A percentile compares a stretch with the other conserved stretches of the same genome.
Evolutionary conservation across 306 rosid genomes (phyloP).

Genomic region (Elaeagnus macrophylla): DNA sequence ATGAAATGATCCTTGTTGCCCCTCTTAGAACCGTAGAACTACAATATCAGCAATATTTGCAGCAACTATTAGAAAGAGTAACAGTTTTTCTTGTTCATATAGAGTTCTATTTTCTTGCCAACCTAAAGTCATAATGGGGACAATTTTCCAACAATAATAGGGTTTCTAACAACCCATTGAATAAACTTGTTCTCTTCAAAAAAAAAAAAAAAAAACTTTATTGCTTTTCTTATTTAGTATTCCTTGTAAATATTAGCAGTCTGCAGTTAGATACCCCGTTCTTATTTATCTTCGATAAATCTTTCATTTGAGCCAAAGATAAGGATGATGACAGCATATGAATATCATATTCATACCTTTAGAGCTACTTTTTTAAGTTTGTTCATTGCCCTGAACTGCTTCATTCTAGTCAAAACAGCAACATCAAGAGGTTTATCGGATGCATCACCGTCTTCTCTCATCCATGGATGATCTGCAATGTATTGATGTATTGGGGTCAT

Average conservation of each 20-base stretch:
- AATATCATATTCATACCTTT: slow-evolving; percentile 42
- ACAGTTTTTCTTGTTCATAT: neutral
- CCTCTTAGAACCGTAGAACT: neutral
- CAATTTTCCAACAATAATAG: too few species aligned
- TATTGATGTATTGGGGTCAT: too few species aligned
- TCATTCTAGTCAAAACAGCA: slow-evolving; percentile 87
- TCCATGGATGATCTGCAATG: slow-evolving; percentile 84
- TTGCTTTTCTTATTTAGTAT: too few species aligned
- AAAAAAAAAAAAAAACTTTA: too few species aligned
- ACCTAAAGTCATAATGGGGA: neutral
- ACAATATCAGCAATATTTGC: slow-evolving; percentile 1
- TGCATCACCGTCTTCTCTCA: slow-evolving; percentile 91
- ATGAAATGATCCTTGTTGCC: neutral
- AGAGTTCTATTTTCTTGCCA: neutral
- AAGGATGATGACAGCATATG: slow-evolving; percentile 3
- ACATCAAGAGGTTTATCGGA: slow-evolving; percentile 91
- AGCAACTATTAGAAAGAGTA: neutral
- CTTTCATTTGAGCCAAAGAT: slow-evolving; percentile 4
- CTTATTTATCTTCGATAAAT: neutral
- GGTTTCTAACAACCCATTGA: too few species aligned
- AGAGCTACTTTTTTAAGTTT: slow-evolving; percentile 92
- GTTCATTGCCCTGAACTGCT: slow-evolving; percentile 98
- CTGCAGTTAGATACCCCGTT: neutral
- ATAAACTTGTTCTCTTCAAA: neutral
- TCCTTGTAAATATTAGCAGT: neutral